phyloP scores from a whole-genome alignment of 805 yeast genomes.

The Kuraishia cidri region DNA sequence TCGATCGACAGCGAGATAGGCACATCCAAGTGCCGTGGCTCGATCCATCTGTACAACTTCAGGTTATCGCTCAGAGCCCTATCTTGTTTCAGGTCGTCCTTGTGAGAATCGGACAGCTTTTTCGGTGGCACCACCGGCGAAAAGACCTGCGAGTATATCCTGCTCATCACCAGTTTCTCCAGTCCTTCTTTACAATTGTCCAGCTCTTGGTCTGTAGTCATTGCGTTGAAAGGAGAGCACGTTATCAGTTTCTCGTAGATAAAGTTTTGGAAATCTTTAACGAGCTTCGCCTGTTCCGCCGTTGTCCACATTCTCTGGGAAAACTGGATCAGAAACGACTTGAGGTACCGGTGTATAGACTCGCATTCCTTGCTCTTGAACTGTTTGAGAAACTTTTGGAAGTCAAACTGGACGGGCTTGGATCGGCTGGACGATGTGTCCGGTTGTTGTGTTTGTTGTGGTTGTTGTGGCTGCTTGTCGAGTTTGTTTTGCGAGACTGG shows the following conservation, averaged over 20 bases:
- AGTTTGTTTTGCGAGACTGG: no score
- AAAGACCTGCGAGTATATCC: slow-evolving; percentile 69
- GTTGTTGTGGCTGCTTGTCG: no score
- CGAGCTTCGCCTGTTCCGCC: slow-evolving; percentile 69
- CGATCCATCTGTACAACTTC: slow-evolving; percentile 42
- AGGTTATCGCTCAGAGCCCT: slow-evolving; percentile 38
- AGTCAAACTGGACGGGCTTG: slow-evolving; percentile 45
- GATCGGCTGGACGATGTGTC: no score
- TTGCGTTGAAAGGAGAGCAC: slow-evolving; percentile 66
- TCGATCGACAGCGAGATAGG: slow-evolving; percentile 35
- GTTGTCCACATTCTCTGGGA: slow-evolving; percentile 60
- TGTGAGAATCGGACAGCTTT: slow-evolving; percentile 44
- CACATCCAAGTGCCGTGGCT: slow-evolving; percentile 74
- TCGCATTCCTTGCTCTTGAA: slow-evolving; percentile 73
- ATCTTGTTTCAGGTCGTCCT: slow-evolving; percentile 59
- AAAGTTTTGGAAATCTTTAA: slow-evolving; percentile 69
- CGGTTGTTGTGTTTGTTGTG: no score
- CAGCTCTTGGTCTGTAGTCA: slow-evolving; percentile 46
- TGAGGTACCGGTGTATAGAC: slow-evolving; percentile 79
- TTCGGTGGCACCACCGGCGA: slow-evolving; percentile 50
- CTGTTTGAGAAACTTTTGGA: slow-evolving; percentile 68
- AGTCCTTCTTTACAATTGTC: slow-evolving; percentile 82
- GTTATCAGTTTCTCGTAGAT: slow-evolving; percentile 51
- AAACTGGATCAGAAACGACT: slow-evolving; percentile 77
- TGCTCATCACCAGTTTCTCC: slow-evolving; percentile 87